Evolutionary conservation across 2,329 filamentous ascomycete genomes (phyloP), one percentile per base, ranked within the genome.

Genomic region (Ascocoryne sarcoides): DNA sequence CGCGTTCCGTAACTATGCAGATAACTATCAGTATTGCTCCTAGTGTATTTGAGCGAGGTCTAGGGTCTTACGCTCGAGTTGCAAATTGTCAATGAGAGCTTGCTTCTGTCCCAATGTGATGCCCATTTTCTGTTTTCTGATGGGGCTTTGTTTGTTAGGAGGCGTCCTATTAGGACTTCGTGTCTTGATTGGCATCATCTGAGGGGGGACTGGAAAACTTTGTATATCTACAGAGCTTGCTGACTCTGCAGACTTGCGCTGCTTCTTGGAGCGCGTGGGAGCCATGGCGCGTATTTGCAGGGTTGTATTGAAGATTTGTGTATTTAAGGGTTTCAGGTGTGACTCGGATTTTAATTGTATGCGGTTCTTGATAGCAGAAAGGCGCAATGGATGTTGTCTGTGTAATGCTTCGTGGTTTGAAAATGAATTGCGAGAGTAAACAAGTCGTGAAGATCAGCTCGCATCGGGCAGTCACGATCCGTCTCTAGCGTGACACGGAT

Each of bases 41-140:
- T 26, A 7, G 7, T 12, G 7, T 12, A 26, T 26, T 26, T 26
- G 23, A 26, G 20, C 16, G 5, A 14, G 12, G 16, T 14, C 5
- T n/a, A n/a, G 18, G 18, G n/a, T 17, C 79, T 47, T 71, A 94
- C 88, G 77, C 64, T 95, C 88, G 30, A 95, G 71, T 58, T 94
- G 86, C 29, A 95, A 65, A 55, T 95, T 94, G 56, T 95, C 86
- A 43, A 95, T 82, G 37, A 95, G 67, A 9, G 84, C 82, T 62
- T 92, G 84, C 63, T 94, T 95, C 60, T 94, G 86, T 30, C 71
- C 70, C 41, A 75, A 60, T 3, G 78, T 79, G 47, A 90, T 73
- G 32, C 71, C 76, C 44, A 73, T 64, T 55, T 65, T 70, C 49
- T 64, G 71, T 64, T 75, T 82, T 62, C 73, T 81, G 40, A 73